A percentile compares a stretch with the other conserved stretches of the same genome.
These are phyloP conservation scores for Pleoardoris graminearum DNA, from an alignment of 2,329 filamentous ascomycete species.

Conservation along the genomic window DNA sequence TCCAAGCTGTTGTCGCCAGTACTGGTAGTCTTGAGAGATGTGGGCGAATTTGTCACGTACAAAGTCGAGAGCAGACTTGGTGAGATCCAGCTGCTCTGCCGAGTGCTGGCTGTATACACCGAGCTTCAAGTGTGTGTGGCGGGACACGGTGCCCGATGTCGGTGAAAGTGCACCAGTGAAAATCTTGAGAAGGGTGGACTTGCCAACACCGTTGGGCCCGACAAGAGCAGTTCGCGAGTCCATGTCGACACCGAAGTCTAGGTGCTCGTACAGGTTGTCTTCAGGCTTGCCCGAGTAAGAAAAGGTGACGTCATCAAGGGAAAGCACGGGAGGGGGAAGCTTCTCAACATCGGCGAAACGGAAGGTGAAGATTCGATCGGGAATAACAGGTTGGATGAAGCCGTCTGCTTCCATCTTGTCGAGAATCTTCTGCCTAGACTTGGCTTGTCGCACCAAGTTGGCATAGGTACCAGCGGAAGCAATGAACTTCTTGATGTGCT, in stretches of 20 bases:
- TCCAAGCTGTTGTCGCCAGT: conserved; percentile 97
- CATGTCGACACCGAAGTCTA: conserved; percentile 99
- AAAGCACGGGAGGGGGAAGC: conserved; percentile 94
- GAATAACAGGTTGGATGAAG: conserved; percentile 87
- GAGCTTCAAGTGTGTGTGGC: conserved; percentile 98
- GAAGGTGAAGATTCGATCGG: conserved; percentile 93
- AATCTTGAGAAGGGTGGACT: conserved; percentile 91
- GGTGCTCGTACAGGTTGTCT: conserved; percentile 93
- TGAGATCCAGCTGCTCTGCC: conserved; percentile 95
- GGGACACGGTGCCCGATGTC: conserved; percentile 77
- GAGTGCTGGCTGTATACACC: conserved; percentile 99
- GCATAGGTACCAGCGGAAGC: conserved; percentile 99
- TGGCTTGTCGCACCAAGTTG: conserved; percentile 98
- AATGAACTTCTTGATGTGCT: conserved; percentile 99
- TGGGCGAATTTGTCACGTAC: conserved; percentile 91
- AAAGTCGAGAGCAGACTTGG: conserved; percentile 96
- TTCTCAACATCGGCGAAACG: conserved; percentile 98
- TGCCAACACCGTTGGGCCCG: conserved; percentile 98
- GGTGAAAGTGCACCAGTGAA: conserved; percentile 96
- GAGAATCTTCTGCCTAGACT: conserved; percentile 98
- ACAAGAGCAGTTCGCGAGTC: conserved; percentile 96
- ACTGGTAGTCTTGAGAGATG: conserved; percentile 96
- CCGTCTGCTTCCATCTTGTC: conserved; percentile 99
- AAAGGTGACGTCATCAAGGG: conserved; percentile 97
- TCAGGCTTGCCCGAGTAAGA: conserved; percentile 89